A percentile compares a stretch with the other conserved stretches of the same genome.
phyloP scores from a whole-genome alignment of 1,284 basidiomycete genomes.

The Cryptococcus sp. region DNA sequence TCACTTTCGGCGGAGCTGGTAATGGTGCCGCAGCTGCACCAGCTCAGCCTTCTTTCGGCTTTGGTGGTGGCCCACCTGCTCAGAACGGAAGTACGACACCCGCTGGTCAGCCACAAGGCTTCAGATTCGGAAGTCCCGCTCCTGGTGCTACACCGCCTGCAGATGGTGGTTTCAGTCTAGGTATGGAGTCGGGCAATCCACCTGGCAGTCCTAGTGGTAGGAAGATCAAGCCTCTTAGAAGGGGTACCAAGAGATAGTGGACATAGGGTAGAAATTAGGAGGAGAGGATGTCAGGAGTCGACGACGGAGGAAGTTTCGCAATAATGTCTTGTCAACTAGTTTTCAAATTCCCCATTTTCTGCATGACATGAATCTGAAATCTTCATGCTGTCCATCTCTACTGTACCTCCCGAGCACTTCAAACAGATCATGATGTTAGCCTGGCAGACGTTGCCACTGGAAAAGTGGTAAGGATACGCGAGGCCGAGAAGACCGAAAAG shows the following conservation, averaged over 20 bases:
- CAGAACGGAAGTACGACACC: not conserved
- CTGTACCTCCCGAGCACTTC: no score
- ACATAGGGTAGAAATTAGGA: no score
- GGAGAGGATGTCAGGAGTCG: not conserved
- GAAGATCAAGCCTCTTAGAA: conserved; percentile 12
- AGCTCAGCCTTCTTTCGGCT: conserved; percentile 5
- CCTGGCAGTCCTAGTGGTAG: conserved; percentile 17
- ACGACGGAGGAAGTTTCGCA: not conserved
- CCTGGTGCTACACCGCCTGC: conserved; percentile 2
- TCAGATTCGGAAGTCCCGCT: conserved; percentile 17
- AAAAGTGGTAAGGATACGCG: no score
- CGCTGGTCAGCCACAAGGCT: conserved; percentile 3
- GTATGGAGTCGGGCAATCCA: conserved; percentile 4
- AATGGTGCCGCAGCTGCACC: conserved; percentile 1
- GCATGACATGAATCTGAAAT: not conserved
- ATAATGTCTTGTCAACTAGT: not conserved
- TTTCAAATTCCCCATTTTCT: not conserved
- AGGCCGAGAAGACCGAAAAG: not conserved
- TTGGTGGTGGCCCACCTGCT: conserved; percentile 5
- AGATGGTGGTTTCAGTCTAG: conserved; percentile 16
- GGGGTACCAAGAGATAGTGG: conserved; percentile 9
- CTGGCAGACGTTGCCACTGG: not conserved
- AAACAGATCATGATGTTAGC: not conserved
- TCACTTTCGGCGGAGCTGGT: conserved; percentile 5
- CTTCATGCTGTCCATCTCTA: no score